Base-by-base conservation (phyloP, 805 yeast genomes). In the Yarrowia porcina region DNA sequence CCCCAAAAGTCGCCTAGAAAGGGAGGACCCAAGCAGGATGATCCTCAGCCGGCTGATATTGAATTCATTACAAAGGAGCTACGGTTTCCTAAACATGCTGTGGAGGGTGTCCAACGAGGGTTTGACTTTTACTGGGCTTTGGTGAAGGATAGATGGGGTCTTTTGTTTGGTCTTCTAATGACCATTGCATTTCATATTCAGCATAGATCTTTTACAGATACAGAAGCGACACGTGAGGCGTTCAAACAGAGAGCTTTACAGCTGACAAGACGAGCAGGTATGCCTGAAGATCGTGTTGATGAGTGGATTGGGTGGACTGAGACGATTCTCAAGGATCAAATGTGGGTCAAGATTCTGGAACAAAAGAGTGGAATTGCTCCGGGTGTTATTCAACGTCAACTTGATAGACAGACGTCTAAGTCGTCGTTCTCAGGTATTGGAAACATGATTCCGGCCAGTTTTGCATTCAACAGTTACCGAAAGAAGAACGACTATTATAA, bases 71-170 rank as follows among this genome's bases (percentile, higher is more conserved):
- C 69, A 17, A 52, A 33, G 8, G 65, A 63, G 9, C 56, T 69
- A 27, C 67, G 66, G 5, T 63, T 68, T 12, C 25, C 63, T 13
- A 54, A 62, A n/a, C 63, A 63, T 13, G 66, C 66, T 10, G 21
- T 49, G 35, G 68, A 64, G 17, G 72, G 71, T 12, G 68, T 73
- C 10, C 61, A 64, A 8, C 64, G 66, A 12, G 74, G 74, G 2
- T 72, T 67, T 62, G 59, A 49, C 33, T 69, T 68, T 59, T 74
- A 70, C 66, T 47, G 63, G 15, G 69, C 67, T 18, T 67, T 74
- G 20, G 76, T 73, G 11, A 72, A 70, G 38, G 77, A 74, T 47
- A 45, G 67, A 13, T 74, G 76, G 76, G 75, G 74, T 0, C 66
- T 74, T 23, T 63, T 73, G 35, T 66, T 71, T 42, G 77, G 76